Evolutionary conservation across 495 filamentous ascomycete genomes (phyloP), one percentile per base, ranked within the genome.

Genomic region (Chaetomium fimeti): DNA sequence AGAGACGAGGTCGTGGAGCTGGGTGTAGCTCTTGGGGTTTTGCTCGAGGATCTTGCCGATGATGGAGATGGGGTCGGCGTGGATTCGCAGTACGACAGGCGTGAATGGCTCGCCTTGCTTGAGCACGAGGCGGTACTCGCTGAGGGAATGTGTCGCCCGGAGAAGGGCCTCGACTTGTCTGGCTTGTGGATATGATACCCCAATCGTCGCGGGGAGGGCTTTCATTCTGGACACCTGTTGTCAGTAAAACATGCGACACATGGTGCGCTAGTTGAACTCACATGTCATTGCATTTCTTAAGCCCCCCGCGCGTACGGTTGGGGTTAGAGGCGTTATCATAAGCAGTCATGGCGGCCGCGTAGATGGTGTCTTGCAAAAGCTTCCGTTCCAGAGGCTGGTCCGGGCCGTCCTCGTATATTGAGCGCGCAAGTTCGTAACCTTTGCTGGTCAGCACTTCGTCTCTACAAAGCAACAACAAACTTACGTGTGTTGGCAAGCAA

Each of bases 261-360:
- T 36, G 8, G 11, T 27, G 2, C 27, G 16, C 36, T 28, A 13
- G 47, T 11, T 18, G 32, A 36, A 78, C 88, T 77, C 79, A 91
- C 87, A 92, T 91, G 47, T 96, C 91, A 67, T 88, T 85, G 49
- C 91, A 91, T 76, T 85, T 90, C 71, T 91, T 92, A 72, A 96
- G 83, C 6, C 89, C 91, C 13, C 93, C 93, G 61, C 91, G 83
- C 9, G 85, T 90, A 67, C 87, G 82, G 68, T 95, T 95, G 7
- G 91, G 90, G 74, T 96, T 97, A 57, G 89, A 93, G 38, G 93
- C 91, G 69, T 92, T 93, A 69, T 96, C 91, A 71, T 93, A 97
- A 4, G 85, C 85, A 16, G 85, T 79, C 79, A 91, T 87, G 1
- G 88, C 88, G 22, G 85, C 80, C 16, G 84, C 80, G 38, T 91